Evolutionary conservation across 768 basidiomycete species (phyloP), one percentile per base, ranked within the genome.

Genomic region (Scleroderma bovista): DNA sequence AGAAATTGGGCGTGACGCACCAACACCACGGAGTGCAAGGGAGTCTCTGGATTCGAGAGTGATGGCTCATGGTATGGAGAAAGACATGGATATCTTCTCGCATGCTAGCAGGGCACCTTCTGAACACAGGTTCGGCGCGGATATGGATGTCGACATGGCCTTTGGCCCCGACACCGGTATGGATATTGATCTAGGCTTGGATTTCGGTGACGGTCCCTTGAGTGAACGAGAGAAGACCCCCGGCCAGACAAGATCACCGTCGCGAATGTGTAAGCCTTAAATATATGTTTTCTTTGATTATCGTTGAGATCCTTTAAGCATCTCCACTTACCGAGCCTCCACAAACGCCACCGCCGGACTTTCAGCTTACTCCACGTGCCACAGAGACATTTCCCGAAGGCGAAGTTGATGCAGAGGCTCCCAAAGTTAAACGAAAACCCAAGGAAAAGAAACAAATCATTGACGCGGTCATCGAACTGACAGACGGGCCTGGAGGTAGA

Each of bases 381-480:
- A 75, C 71, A 24, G 59, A 61, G 49, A 62, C 58, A 20, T 47
- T 61, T 23, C 74, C 72, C n/a, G 73, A 71, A 36, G 67, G 72
- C 33, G 70, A 70, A 44, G 59, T 67, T 12, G 44, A 45, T n/a
- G 44, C 19, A 3, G 63, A 63, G 7, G 65, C 61, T 52, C 44
- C 60, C 32, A 75, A 73, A 51, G 62, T 59, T 60, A 72, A 78
- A 71, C 72, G 78, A 58, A 78, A 83, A 66, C 56, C 63, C 66
- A 82, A 79, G 56, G 84, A 86, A 60, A 90, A 85, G 75, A 94
- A 87, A 67, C 86, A 89, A 56, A 89, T 93, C 40, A 87, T 95
- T 48, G 94, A 97, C 65, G 77, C 80, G n/a, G 80, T 91, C 39
- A 93, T 88, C 7, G 93, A 97, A 66, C 78, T 93, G 39, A 75